Conservation (phyloP, 306 rosid species). For the Morella rubra region DNA sequence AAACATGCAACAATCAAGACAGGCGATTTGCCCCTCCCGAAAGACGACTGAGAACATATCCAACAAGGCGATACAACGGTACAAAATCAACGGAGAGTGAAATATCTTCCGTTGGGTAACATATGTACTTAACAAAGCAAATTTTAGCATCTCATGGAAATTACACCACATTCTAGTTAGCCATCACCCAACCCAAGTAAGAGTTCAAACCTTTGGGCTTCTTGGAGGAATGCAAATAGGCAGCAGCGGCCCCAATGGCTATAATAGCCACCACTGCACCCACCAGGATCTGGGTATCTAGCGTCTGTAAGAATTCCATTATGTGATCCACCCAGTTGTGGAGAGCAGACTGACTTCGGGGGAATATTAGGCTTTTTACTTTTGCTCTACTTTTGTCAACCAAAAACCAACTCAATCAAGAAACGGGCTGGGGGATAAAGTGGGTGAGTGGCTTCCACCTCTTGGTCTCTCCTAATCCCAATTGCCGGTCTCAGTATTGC, state of each 20-base stretch:
- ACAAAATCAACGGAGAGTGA: not conserved
- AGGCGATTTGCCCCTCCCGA: not conserved
- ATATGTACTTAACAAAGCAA: no score
- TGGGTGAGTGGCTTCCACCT: not conserved
- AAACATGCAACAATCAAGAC: not conserved
- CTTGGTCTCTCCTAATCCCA: not conserved
- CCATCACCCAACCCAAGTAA: not conserved
- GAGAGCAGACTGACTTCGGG: not conserved
- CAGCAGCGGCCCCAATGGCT: slow-evolving; percentile 60
- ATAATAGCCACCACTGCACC: slow-evolving; percentile 54
- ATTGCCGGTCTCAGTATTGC: no score
- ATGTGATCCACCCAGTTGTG: not conserved
- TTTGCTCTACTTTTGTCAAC: not conserved
- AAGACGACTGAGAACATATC: not conserved
- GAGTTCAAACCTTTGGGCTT: slow-evolving; percentile 59
- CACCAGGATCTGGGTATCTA: slow-evolving; percentile 53
- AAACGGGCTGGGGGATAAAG: not conserved
- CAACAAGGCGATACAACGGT: not conserved
- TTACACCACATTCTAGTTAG: not conserved
- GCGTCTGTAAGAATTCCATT: slow-evolving; percentile 61
- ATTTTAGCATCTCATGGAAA: not conserved
- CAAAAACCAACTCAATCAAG: not conserved
- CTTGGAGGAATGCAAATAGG: slow-evolving; percentile 53
- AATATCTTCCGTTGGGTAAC: not conserved
- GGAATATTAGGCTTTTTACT: not conserved